A percentile compares a stretch with the other conserved stretches of the same genome.
Evolutionary conservation across 129 eudicot genomes (phyloP).

Genomic region (Heracleum sosnowskyi): DNA sequence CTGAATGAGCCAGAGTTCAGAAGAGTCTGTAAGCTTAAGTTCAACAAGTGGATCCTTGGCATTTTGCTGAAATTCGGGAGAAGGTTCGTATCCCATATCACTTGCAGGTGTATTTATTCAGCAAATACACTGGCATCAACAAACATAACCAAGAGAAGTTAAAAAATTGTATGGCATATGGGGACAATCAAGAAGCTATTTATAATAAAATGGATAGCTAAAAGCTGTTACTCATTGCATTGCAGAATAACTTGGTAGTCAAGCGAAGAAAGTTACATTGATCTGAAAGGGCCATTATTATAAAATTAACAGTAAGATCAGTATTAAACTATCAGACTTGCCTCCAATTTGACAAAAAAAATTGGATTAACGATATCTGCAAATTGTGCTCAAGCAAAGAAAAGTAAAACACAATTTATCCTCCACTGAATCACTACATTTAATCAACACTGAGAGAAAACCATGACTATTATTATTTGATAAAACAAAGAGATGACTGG

Average conservation of each 20-base stretch:
- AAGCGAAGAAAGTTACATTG: too few species aligned
- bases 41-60: constrained; percentile 43
- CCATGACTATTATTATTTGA: neutral
- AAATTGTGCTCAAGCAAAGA: neutral
- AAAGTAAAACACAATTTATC: neutral
- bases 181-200: neutral
- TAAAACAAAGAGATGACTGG: neutral
- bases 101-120: constrained; percentile 22
- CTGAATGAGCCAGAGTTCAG: constrained; percentile 77
- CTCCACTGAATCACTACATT: neutral
- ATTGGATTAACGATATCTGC: too few species aligned
- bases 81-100: constrained; percentile 33
- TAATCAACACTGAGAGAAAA: neutral
- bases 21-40: constrained; percentile 34
- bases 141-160: neutral
- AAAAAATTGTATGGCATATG: neutral
- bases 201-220: neutral
- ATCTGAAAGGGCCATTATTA: too few species aligned
- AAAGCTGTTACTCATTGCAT: neutral
- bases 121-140: neutral
- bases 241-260: too few species aligned
- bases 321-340: too few species aligned
- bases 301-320: neutral
- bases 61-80: constrained; percentile 48
- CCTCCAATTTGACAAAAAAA: neutral